These are phyloP conservation scores for Penicillium riverlandense DNA, from an alignment of 495 filamentous ascomycete species.

Conservation along the genomic window DNA sequence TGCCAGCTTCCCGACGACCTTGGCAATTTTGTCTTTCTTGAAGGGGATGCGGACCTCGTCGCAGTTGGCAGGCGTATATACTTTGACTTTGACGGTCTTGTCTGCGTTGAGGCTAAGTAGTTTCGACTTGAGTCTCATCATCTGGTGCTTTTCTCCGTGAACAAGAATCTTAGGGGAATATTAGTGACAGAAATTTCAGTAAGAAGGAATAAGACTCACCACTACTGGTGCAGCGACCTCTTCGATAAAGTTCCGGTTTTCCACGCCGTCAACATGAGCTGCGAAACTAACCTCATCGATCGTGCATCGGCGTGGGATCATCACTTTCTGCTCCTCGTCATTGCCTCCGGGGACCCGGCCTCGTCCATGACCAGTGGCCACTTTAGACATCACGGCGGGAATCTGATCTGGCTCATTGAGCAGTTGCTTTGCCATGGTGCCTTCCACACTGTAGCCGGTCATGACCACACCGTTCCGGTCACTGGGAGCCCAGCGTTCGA, in stretches of 20 bases:
- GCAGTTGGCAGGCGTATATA: slow-evolving; percentile 88
- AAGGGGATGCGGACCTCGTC: slow-evolving; percentile 95
- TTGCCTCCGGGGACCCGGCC: slow-evolving; percentile 40
- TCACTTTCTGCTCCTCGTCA: slow-evolving; percentile 65
- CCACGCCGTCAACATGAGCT: slow-evolving; percentile 91
- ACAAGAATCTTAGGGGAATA: slow-evolving; percentile 65
- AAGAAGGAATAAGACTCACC: slow-evolving; percentile 43
- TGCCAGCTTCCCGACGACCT: slow-evolving; percentile 91
- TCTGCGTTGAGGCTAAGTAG: slow-evolving; percentile 81
- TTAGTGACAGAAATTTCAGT: too few species aligned
- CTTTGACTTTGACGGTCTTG: slow-evolving; percentile 73
- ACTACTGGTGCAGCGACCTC: slow-evolving; percentile 86
- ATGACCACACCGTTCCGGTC: slow-evolving; percentile 94
- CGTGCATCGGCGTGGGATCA: slow-evolving; percentile 87
- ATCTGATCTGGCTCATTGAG: slow-evolving; percentile 91
- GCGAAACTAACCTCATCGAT: slow-evolving; percentile 92
- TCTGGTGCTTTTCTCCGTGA: slow-evolving; percentile 94
- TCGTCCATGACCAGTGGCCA: slow-evolving; percentile 48
- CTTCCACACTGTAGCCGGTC: slow-evolving; percentile 96
- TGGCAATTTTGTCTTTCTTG: slow-evolving; percentile 89
- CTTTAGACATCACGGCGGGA: slow-evolving; percentile 78
- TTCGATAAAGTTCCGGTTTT: slow-evolving; percentile 93
- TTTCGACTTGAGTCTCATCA: slow-evolving; percentile 94
- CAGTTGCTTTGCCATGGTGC: slow-evolving; percentile 94
- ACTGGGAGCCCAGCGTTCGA: slow-evolving; percentile 93